Percentiles rank a stretch among this genome's conserved stretches.
Conservation (phyloP, 2,329 filamentous ascomycete species). For the Nothomitra cinnamomea region DNA sequence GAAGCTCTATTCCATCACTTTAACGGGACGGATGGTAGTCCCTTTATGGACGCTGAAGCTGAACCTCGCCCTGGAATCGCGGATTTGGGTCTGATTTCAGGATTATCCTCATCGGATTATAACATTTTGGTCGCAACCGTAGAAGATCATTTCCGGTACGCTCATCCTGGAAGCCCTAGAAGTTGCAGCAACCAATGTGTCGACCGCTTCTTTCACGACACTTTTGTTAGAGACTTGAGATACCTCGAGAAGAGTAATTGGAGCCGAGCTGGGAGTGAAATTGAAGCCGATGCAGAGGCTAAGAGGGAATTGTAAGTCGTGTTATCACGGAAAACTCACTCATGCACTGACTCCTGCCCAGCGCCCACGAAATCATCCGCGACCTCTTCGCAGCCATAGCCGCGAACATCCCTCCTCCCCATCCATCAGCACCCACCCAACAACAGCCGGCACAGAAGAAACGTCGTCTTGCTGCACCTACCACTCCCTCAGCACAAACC, state of each 20-base stretch:
- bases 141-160: neutral
- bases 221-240: neutral
- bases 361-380: too few species aligned
- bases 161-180: neutral
- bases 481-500: too few species aligned
- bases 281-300: neutral
- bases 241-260: constrained; percentile 1
- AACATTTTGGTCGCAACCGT: constrained; percentile 1
- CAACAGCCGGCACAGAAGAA: too few species aligned
- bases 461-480: too few species aligned
- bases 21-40: neutral
- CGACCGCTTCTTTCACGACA: neutral
- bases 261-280: neutral
- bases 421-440: too few species aligned
- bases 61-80: neutral
- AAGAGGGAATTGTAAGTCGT: neutral
- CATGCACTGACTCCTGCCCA: too few species aligned
- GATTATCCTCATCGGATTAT: neutral
- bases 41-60: neutral
- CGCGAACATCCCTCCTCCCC: too few species aligned
- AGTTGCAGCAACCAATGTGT: neutral
- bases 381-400: too few species aligned
- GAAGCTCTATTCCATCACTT: neutral
- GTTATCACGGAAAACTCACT: too few species aligned
- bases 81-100: neutral